Evolutionary conservation across 345 rosid genomes (phyloP).

Genomic region (Angophora floribunda): DNA sequence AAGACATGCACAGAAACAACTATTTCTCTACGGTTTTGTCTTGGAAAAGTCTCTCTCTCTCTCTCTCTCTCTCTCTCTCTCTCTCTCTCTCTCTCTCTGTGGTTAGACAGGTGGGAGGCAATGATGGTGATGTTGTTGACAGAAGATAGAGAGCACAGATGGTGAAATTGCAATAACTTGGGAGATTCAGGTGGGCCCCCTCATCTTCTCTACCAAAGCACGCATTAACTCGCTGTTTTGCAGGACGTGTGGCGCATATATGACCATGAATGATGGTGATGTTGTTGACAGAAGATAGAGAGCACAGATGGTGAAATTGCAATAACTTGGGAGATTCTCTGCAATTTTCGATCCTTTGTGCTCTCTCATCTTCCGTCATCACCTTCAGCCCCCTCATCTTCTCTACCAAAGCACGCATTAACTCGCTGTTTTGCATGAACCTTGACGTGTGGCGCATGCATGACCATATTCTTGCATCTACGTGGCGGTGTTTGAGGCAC

Average conservation of each 20-base stretch:
- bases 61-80: background rate
- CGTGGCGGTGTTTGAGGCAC: background rate
- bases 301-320: slow-evolving; percentile 57
- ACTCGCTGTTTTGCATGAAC: background rate
- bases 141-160: slow-evolving; percentile 92
- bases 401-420: background rate
- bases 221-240: no score
- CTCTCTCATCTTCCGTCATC: slow-evolving; percentile 86
- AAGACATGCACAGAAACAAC: background rate
- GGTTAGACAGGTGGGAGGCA: background rate
- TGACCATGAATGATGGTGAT: slow-evolving; percentile 15
- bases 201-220: no score
- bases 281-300: slow-evolving; percentile 91
- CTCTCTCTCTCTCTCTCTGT: background rate
- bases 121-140: slow-evolving; percentile 46
- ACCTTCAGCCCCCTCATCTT: slow-evolving; percentile 21
- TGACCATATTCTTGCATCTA: background rate
- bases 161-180: slow-evolving; percentile 14
- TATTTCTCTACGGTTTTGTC: background rate
- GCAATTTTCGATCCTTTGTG: slow-evolving; percentile 56
- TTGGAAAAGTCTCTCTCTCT: background rate
- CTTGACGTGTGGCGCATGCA: background rate
- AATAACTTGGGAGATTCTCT: background rate
- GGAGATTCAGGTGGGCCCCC: no score
- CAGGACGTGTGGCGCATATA: no score